A percentile compares a stretch with the other conserved stretches of the same genome.
Conservation (phyloP, 805 yeast species). For the Starmerella tilneyi region DNA sequence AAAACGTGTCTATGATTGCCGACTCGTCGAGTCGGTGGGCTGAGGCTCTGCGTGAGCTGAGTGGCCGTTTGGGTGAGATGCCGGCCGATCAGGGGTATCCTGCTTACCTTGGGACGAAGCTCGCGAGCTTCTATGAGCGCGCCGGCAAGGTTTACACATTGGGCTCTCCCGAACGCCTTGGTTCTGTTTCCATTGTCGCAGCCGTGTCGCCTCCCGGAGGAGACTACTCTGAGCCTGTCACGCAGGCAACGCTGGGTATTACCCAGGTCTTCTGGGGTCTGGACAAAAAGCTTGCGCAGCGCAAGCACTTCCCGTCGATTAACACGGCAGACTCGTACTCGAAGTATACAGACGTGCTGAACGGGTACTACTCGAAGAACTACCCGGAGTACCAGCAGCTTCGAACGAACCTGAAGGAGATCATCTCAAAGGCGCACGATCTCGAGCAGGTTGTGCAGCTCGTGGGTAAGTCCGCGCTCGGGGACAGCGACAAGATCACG, state of each 20-base stretch:
- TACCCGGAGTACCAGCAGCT: conserved; percentile 85
- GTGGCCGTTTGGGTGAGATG: conserved; percentile 99
- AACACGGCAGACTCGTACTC: conserved; percentile 95
- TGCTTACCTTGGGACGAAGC: conserved; percentile 96
- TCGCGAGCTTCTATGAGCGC: conserved; percentile 98
- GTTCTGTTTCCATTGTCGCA: conserved; percentile 98
- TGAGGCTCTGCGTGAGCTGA: conserved; percentile 98
- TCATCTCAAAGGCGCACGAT: conserved; percentile 93
- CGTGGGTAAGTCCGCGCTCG: conserved; percentile 95
- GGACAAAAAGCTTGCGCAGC: conserved; percentile 97
- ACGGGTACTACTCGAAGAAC: conserved; percentile 71
- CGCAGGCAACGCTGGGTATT: conserved; percentile 95
- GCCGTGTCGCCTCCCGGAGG: conserved; percentile 99
- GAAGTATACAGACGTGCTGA: conserved; percentile 80
- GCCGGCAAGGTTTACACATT: conserved; percentile 94
- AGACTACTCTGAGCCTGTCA: conserved; percentile 99
- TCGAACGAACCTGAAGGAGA: conserved; percentile 89
- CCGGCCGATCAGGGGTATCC: conserved; percentile 99
- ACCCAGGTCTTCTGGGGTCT: conserved; percentile 99
- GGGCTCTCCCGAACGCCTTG: conserved; percentile 93
- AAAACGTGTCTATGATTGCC: conserved; percentile 98
- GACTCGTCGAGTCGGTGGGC: conserved; percentile 99
- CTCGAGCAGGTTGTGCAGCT: conserved; percentile 97
- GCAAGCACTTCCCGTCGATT: conserved; percentile 99
- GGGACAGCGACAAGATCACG: conserved; percentile 93